Evolutionary conservation across 1,284 basidiomycete species (phyloP).

Genomic region (Bjerkandera adusta): DNA sequence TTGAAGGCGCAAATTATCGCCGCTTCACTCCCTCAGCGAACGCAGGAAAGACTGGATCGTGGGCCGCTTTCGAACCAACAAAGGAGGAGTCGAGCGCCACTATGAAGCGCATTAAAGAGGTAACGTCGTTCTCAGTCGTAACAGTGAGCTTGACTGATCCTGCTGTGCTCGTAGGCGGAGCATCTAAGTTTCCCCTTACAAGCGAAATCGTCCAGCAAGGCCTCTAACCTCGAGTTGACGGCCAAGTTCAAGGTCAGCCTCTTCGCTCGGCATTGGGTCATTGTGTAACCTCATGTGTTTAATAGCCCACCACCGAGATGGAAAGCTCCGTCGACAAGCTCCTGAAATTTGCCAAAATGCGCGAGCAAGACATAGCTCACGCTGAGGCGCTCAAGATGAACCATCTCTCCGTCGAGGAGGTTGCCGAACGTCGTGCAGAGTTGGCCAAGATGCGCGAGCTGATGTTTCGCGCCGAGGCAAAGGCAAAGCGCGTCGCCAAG

Average conservation of each 20-base stretch:
- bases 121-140: slow-evolving; percentile 20
- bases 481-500: slow-evolving; percentile 89
- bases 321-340: slow-evolving; percentile 79
- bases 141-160: neutral
- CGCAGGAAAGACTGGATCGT: slow-evolving; percentile 89
- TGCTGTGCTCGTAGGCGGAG: slow-evolving; percentile 59
- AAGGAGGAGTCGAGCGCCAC: slow-evolving; percentile 92
- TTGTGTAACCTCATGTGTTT: neutral
- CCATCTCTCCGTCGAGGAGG: slow-evolving; percentile 81
- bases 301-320: slow-evolving; percentile 71
- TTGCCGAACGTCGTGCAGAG: slow-evolving; percentile 76
- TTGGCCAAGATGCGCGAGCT: slow-evolving; percentile 89
- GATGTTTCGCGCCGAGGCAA: slow-evolving; percentile 91
- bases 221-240: slow-evolving; percentile 76
- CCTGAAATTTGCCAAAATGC: slow-evolving; percentile 74
- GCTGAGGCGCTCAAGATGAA: slow-evolving; percentile 84
- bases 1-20: slow-evolving; percentile 61
- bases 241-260: slow-evolving; percentile 74
- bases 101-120: slow-evolving; percentile 86
- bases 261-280: neutral
- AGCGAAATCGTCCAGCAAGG: slow-evolving; percentile 50
- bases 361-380: slow-evolving; percentile 74
- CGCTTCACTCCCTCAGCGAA: slow-evolving; percentile 84
- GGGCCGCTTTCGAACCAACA: slow-evolving; percentile 92
- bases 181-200: slow-evolving; percentile 93